A percentile compares a stretch with the other conserved stretches of the same genome.
These are phyloP conservation scores for Glycine tomentella DNA, from an alignment of 306 rosid species.

Conservation along the genomic window DNA sequence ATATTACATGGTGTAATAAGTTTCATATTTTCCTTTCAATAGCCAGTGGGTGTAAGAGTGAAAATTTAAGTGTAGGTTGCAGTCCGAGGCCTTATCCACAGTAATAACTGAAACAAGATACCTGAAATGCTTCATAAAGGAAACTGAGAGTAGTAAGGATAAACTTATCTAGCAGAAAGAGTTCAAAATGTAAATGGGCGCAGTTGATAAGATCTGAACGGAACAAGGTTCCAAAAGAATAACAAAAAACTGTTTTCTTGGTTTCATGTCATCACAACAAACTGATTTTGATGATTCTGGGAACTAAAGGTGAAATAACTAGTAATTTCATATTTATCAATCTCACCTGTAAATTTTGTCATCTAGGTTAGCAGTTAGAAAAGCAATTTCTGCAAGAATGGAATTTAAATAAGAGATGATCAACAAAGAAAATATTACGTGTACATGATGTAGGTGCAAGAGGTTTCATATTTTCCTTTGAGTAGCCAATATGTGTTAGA, in stretches of 20 bases:
- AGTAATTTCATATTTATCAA: neutral
- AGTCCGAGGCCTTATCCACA: neutral
- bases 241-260: conserved; percentile 28
- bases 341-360: conserved; percentile 6
- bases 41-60: conserved; percentile 6
- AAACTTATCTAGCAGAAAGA: conserved; percentile 9
- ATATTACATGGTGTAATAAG: conserved; percentile 49
- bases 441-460: conserved; percentile 48
- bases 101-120: neutral
- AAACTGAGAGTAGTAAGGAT: neutral
- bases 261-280: conserved; percentile 44
- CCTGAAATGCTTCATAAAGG: conserved; percentile 1
- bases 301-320: conserved; percentile 26
- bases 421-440: conserved; percentile 44
- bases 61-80: conserved; percentile 23
- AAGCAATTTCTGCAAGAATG: conserved; percentile 5
- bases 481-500: neutral
- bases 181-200: neutral
- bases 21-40: conserved; percentile 10
- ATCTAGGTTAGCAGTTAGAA: neutral
- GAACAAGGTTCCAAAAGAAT: too few relatives aligned
- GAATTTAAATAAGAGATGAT: neutral
- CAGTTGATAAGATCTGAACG: too few relatives aligned
- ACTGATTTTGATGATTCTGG: conserved; percentile 32
- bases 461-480: conserved; percentile 4